Base-by-base conservation (phyloP, 2,329 filamentous ascomycete species). In the Macroventuria anomochaeta region DNA sequence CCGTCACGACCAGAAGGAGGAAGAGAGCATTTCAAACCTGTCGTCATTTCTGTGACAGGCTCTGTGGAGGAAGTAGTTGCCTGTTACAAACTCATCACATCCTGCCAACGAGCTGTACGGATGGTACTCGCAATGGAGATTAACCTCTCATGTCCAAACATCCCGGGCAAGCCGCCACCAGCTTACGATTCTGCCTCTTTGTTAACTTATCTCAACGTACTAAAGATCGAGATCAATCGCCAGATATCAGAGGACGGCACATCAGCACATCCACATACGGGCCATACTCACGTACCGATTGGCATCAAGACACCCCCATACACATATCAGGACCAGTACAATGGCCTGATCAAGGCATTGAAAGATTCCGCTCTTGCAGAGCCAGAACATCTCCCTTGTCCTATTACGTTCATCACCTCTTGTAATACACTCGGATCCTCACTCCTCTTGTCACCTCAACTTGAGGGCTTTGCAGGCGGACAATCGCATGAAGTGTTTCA, bases 141-240 rank as follows among this genome's bases (percentile, higher is more conserved):
- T 64, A 93, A 93, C 68, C 82, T 93, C 25, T 88, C 85, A 26
- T 93, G 90, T 62, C 90, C 90, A 0, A 93, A 93, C 65, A 92
- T 93, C 42, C 79, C 82, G 0, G 76, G 77, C 15, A 81, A 82
- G 39, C 86, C 89, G 0, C 90, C 90, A 1, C 88, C 89, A 5
- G 89, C 89, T 0, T 93, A 92, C 69, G 80, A 83, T 7, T 72
- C 77, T 0, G 59, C 61, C 0, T 76, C 80, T 0, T 69, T 93
- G 2, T 58, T 69, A 0, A 71, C 73, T 5, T 91, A 90, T 57
- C 74, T 93, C 2, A 58, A 62, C 1, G 74, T 76, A 0, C 73
- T 89, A 0, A 73, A 77, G 0, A 33, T 58, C 0, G 57, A 69
- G 3, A 74, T 79, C 5, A 46, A 18, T 50, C 41, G 31, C 5